Percentiles rank a stretch among this genome's conserved stretches.
These are phyloP conservation scores for Globisporangium abappressorium DNA, from an alignment of 352 stramenopile genomes.

Conservation along the genomic window DNA sequence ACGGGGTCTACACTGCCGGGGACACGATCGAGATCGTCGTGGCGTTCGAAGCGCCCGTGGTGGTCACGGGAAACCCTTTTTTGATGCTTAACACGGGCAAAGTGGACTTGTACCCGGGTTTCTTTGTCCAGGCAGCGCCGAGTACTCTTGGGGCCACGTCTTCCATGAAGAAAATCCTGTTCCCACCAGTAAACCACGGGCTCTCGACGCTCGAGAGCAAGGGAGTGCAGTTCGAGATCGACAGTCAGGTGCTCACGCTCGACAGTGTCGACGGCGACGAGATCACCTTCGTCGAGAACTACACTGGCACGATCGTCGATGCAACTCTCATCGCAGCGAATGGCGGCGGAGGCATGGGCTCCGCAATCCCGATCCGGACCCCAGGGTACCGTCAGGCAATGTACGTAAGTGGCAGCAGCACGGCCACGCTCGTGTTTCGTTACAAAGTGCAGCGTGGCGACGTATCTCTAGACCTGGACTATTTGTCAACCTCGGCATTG, in stretches of 20 bases:
- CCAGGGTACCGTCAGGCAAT: constrained; percentile 47
- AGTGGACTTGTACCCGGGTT: constrained; percentile 54
- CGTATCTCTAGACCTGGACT: constrained; percentile 40
- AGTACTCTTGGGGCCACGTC: constrained; percentile 1
- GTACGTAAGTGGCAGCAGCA: constrained; percentile 51
- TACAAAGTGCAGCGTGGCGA: constrained; percentile 65
- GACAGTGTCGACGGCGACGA: constrained; percentile 37
- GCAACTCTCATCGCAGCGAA: constrained; percentile 19
- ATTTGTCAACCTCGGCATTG: constrained; percentile 42
- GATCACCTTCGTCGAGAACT: constrained; percentile 55
- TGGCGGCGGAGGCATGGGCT: neutral
- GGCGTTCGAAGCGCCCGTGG: constrained; percentile 52
- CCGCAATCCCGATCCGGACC: constrained; percentile 34
- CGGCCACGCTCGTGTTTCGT: constrained; percentile 41
- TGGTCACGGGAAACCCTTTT: constrained; percentile 47
- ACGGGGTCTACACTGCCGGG: constrained; percentile 60
- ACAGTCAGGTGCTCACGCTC: constrained; percentile 45
- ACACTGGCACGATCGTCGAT: constrained; percentile 39
- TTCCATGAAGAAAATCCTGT: constrained; percentile 38
- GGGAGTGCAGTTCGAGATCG: constrained; percentile 60
- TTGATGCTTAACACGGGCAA: constrained; percentile 47
- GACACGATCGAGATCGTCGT: constrained; percentile 58
- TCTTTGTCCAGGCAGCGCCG: constrained; percentile 43
- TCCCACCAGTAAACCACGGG: constrained; percentile 45
- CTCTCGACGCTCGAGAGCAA: constrained; percentile 33